Percentiles rank a stretch among this genome's conserved stretches.
These are phyloP conservation scores for Ogataea polymorpha DNA, from an alignment of 805 yeast species.

Conservation along the genomic window DNA sequence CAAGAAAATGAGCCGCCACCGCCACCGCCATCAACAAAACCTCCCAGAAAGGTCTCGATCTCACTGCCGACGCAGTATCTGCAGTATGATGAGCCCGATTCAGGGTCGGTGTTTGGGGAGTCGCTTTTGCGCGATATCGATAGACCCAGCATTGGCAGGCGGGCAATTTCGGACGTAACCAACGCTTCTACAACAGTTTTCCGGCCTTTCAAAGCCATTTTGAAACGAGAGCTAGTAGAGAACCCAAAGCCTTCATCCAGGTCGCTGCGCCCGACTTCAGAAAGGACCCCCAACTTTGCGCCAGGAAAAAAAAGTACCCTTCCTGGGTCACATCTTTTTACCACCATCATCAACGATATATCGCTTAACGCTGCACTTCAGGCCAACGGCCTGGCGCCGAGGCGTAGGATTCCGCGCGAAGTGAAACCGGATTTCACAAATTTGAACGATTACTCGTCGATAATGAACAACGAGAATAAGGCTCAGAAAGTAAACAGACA, in stretches of 20 bases:
- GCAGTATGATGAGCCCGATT: background rate
- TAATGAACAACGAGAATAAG: slow-evolving; percentile 19
- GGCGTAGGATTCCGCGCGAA: slow-evolving; percentile 8
- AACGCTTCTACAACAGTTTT: slow-evolving; percentile 14
- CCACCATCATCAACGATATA: slow-evolving; percentile 34
- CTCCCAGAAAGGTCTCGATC: slow-evolving; percentile 9
- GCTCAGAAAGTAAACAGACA: slow-evolving; percentile 8
- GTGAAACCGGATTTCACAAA: slow-evolving; percentile 20
- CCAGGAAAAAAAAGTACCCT: background rate
- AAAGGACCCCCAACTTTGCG: background rate
- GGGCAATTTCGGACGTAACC: slow-evolving; percentile 17
- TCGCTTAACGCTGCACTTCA: slow-evolving; percentile 38
- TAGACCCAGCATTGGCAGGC: slow-evolving; percentile 3
- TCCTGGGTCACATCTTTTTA: slow-evolving; percentile 24
- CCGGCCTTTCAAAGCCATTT: slow-evolving; percentile 11
- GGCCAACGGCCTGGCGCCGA: slow-evolving; percentile 30
- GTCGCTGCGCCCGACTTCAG: slow-evolving; percentile 6
- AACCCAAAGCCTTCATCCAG: background rate
- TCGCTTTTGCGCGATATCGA: slow-evolving; percentile 3
- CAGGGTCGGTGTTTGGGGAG: slow-evolving; percentile 3
- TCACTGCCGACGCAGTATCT: slow-evolving; percentile 4
- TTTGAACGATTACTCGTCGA: slow-evolving; percentile 14
- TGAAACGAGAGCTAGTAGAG: slow-evolving; percentile 8
- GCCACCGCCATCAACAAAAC: slow-evolving; percentile 5
- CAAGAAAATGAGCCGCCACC: slow-evolving; percentile 1